Conservation (phyloP, 2,329 filamentous ascomycete genomes). For the Fusarium brachygibbosum region DNA sequence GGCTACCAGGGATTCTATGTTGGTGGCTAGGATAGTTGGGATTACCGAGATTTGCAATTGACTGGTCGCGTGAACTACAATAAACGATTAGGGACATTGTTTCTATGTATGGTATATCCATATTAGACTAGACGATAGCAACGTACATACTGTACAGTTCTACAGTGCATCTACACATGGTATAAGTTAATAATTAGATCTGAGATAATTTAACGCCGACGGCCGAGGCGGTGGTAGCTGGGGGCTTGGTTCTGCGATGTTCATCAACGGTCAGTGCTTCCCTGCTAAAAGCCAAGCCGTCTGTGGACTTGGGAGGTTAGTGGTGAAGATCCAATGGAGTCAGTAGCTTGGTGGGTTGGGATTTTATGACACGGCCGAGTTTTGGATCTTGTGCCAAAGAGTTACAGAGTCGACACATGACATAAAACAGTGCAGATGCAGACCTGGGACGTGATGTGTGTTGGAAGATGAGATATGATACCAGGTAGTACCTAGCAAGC, state of each 20-base stretch:
- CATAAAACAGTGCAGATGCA: conserved; percentile 1
- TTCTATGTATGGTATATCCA: conserved; percentile 40
- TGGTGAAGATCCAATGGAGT: conserved; percentile 12
- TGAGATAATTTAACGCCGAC: conserved; percentile 7
- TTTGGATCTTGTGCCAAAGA: conserved; percentile 19
- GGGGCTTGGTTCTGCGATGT: background rate
- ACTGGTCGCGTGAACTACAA: conserved; percentile 17
- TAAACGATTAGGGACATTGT: conserved; percentile 19
- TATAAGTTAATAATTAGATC: conserved; percentile 1
- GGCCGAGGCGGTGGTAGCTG: conserved; percentile 28
- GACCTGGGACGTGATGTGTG: conserved; percentile 43
- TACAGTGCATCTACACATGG: background rate
- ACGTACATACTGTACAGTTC: background rate
- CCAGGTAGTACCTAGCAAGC: background rate
- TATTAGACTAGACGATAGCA: background rate
- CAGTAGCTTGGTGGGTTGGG: conserved; percentile 3
- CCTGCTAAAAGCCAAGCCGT: conserved; percentile 11
- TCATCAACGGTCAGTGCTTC: conserved; percentile 35
- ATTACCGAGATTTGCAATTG: conserved; percentile 47
- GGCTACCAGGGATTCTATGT: conserved; percentile 15
- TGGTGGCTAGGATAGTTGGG: conserved; percentile 24
- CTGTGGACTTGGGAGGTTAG: conserved; percentile 12
- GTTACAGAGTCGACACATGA: conserved; percentile 20
- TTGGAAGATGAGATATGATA: conserved; percentile 25
- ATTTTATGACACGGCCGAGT: conserved; percentile 28